Base-by-base conservation (phyloP, 768 basidiomycete genomes). In the Phallus indusiatus region DNA sequence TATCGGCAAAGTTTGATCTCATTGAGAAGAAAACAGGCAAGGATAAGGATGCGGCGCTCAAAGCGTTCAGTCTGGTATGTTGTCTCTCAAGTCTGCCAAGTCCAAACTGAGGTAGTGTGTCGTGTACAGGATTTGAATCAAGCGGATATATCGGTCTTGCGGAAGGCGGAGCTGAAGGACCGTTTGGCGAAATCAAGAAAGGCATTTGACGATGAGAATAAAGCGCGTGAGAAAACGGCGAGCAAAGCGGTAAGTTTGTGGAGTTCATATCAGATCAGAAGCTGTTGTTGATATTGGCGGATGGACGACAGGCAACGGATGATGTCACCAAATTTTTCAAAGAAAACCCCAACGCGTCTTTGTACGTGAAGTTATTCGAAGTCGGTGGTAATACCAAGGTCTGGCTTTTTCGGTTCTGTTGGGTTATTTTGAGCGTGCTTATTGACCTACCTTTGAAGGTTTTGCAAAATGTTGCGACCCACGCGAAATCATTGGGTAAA, bases 371-470 rank as follows among this genome's bases (percentile, higher is more conserved):
- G 16, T 69, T 77, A 17, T 73, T 97, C 21, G 82, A 90, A 47
- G 86, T 87, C 16, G 84, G 85, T 36, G 92, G 90, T 28, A 96
- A 93, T 70, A 73, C 88, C 16, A 97, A 97, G 82, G 91, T 86
- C 65, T 49, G 65, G 60, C n/a, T 10, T 52, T 36, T 21, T 35
- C n/a, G 5, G 20, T 21, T 24, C 20, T 33, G 1, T 37, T n/a
- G 14, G 48, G 20, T n/a, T 24, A 18, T 11, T 36, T 18, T 57
- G n/a, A 16, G 21, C 5, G 16, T 52, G 9, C 20, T 52, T 47
- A 51, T 12, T n/a, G 24, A 42, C 12, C 16, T 42, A 11, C 18
- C 57, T n/a, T 54, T 47, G 52, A 56, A 90, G 89, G 81, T 88
- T 54, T 75, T 94, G 50, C 88, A 90, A 70, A 80, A 77, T 48